These are phyloP conservation scores for Candida parachauliodes DNA, from an alignment of 805 yeast genomes.

Conservation along the genomic window DNA sequence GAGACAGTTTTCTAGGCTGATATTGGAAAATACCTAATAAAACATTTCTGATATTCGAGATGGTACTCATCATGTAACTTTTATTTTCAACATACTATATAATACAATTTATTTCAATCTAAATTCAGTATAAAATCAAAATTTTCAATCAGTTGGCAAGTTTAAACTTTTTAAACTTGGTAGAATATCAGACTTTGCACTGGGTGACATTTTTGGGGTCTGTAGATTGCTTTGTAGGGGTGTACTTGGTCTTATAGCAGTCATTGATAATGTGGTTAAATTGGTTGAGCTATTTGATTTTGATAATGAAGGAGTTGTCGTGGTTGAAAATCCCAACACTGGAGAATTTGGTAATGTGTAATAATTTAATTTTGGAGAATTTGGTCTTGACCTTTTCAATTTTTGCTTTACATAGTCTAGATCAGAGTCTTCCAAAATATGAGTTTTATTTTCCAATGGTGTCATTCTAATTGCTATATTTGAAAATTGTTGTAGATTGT, in stretches of 20 bases:
- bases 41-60: too few relatives aligned
- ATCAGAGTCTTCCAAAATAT: constrained; percentile 40
- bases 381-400: constrained; percentile 48
- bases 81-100: too few relatives aligned
- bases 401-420: constrained; percentile 44
- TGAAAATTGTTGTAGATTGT: constrained; percentile 22
- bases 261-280: constrained; percentile 32
- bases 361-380: constrained; percentile 36
- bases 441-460: constrained; percentile 35
- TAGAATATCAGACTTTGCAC: constrained; percentile 18
- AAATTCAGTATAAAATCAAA: too few relatives aligned
- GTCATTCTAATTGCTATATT: constrained; percentile 48
- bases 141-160: constrained; percentile 2
- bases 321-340: constrained; percentile 34
- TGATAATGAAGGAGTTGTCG: constrained; percentile 39
- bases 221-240: constrained; percentile 13
- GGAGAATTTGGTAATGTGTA: constrained; percentile 45
- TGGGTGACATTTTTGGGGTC: constrained; percentile 32
- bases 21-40: too few relatives aligned
- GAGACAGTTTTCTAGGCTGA: too few relatives aligned
- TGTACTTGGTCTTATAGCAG: constrained; percentile 17
- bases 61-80: too few relatives aligned
- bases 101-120: too few relatives aligned
- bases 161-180: constrained; percentile 52
- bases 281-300: constrained; percentile 41